Evolutionary conservation across 2,329 filamentous ascomycete species (phyloP).

Genomic region (Furcasterigmium furcatum): DNA sequence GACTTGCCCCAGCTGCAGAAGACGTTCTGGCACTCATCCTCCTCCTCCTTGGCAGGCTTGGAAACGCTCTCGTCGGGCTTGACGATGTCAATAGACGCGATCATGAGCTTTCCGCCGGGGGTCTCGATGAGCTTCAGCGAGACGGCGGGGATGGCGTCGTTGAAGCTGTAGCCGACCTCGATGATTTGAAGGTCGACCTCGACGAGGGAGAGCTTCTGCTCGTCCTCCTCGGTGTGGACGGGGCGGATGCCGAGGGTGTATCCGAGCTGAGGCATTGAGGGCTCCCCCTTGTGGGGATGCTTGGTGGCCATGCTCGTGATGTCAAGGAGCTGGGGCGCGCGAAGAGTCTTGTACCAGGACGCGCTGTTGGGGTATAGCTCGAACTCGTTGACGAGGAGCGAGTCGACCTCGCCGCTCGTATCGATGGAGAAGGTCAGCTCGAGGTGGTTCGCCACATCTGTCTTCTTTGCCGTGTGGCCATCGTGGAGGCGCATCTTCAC

Average conservation of each 20-base stretch:
- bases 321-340: conserved; percentile 41
- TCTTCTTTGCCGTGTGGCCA: conserved; percentile 19
- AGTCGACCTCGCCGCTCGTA: conserved; percentile 35
- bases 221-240: conserved; percentile 40
- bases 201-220: conserved; percentile 49
- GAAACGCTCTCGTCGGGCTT: conserved; percentile 1
- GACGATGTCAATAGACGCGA: conserved; percentile 38
- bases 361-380: conserved; percentile 56
- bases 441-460: conserved; percentile 33
- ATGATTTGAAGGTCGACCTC: conserved; percentile 55
- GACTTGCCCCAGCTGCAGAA: conserved; percentile 55
- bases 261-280: conserved; percentile 36
- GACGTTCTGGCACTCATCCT: conserved; percentile 34
- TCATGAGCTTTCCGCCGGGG: conserved; percentile 49
- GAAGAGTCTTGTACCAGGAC: conserved; percentile 38
- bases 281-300: conserved; percentile 25
- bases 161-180: conserved; percentile 53
- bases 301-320: conserved; percentile 20
- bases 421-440: conserved; percentile 53
- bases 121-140: conserved; percentile 62
- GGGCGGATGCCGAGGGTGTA: conserved; percentile 43
- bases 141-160: conserved; percentile 52
- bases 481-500: conserved; percentile 24
- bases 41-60: conserved; percentile 18
- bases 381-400: conserved; percentile 56